phyloP scores from a whole-genome alignment of 2,329 filamentous ascomycete species.

The Sporothrix humicola region DNA sequence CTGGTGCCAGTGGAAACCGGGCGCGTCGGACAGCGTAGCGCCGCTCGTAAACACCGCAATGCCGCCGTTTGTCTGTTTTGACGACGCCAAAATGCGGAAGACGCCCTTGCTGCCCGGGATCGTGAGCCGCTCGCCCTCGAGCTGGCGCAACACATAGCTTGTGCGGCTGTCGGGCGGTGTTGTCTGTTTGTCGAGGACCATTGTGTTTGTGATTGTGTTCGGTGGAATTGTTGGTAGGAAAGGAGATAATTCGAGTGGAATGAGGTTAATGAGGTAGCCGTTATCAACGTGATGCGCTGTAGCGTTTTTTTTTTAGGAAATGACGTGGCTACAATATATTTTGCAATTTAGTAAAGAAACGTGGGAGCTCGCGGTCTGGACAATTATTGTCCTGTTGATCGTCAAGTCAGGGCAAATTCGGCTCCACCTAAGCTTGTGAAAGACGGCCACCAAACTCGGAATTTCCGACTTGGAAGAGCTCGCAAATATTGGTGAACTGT shows the following conservation, averaged over 20 bases:
- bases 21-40: neutral
- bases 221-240: neutral
- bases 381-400: neutral
- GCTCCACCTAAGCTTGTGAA: neutral
- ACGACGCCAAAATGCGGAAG: slow-evolving; percentile 21
- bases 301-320: neutral
- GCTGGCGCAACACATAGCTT: slow-evolving; percentile 21
- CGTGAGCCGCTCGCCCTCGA: slow-evolving; percentile 23
- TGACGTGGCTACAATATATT: neutral
- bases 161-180: slow-evolving; percentile 16
- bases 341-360: neutral
- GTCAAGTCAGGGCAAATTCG: neutral
- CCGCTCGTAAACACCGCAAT: slow-evolving; percentile 16
- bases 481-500: too few species aligned
- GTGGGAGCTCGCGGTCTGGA: neutral
- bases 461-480: neutral
- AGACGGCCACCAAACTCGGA: neutral
- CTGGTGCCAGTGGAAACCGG: slow-evolving; percentile 16
- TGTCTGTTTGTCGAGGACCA: slow-evolving; percentile 3
- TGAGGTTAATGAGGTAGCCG: neutral
- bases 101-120: slow-evolving; percentile 24
- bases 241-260: neutral
- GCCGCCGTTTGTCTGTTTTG: slow-evolving; percentile 20
- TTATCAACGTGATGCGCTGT: neutral
- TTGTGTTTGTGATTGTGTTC: neutral